These are phyloP conservation scores for Decorospora gaudefroyi DNA, from an alignment of 2,329 filamentous ascomycete genomes.

Conservation along the genomic window DNA sequence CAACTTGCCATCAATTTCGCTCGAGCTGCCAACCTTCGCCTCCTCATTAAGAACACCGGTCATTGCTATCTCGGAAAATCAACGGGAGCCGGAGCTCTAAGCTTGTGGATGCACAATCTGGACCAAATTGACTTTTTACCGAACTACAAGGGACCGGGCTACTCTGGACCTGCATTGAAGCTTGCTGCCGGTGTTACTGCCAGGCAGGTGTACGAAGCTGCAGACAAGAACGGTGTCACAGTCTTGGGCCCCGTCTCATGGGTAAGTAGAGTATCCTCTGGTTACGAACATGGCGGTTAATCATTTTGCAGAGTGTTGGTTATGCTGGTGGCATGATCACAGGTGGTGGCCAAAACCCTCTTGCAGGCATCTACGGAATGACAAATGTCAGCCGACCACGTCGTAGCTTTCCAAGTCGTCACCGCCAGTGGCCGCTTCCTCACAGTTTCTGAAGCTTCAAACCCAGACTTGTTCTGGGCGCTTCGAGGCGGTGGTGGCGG, in stretches of 20 bases:
- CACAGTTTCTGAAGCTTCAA: conserved; percentile 6
- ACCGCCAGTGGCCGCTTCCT: conserved; percentile 22
- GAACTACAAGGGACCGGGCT: conserved; percentile 29
- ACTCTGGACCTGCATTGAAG: conserved; percentile 37
- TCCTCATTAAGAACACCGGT: conserved; percentile 42
- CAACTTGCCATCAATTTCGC: conserved; percentile 40
- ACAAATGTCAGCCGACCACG: conserved; percentile 31
- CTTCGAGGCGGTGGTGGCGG: conserved; percentile 29
- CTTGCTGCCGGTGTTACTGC: conserved; percentile 36
- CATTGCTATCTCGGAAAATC: conserved; percentile 40
- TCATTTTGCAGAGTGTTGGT: conserved; percentile 51
- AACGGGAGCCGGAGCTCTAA: conserved; percentile 28
- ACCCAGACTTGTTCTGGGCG: conserved; percentile 33
- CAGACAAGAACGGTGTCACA: conserved; percentile 27
- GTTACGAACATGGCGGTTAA: background rate
- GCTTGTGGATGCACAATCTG: conserved; percentile 39
- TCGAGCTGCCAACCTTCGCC: conserved; percentile 27
- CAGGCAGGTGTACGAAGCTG: conserved; percentile 37
- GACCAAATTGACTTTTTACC: conserved; percentile 35
- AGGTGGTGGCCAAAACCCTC: conserved; percentile 59
- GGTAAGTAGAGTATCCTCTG: background rate
- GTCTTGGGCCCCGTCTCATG: conserved; percentile 32
- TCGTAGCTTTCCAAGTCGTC: conserved; percentile 27
- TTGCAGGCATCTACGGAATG: conserved; percentile 52
- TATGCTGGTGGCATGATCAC: conserved; percentile 45